Base-by-base conservation (phyloP, 208 protist species). In the Leptomonas pyrrhocoris region DNA sequence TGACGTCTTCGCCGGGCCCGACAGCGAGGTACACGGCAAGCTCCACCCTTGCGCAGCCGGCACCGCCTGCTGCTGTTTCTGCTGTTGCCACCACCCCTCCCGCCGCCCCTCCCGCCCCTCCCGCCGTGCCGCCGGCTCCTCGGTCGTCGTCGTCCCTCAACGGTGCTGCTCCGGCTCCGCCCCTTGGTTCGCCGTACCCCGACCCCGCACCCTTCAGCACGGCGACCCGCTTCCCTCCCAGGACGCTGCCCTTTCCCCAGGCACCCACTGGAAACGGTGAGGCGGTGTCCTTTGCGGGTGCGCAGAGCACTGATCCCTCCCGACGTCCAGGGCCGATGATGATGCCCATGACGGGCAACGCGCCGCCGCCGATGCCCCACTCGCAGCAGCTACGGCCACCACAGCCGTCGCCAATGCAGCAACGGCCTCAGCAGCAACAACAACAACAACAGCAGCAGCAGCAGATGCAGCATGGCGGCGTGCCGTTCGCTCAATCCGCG, bases 181-280 rank as follows among this genome's bases (percentile, higher is more conserved):
- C 43, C 4, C 43, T 48, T 2, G 11, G 13, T 13, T n/a, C 4
- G 36, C 55, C 42, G 55, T 36, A 16, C 2, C 36, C 28, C 13
- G 55, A 2, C 30, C 59, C 59, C 30, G 45, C 25, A 16, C 46
- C 27, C 28, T 65, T 65, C 31, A 53, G 30, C 59, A 55, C 59
- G 6, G 28, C 59, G 1, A 18, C 27, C 12, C 30, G 43, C 8
- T 12, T 54, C 12, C 46, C 42, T 3, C 0, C 31, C n/a, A 48
- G 18, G 2, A 43, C 31, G 18, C 5, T 2, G 45, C 30, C 59
- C 0, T 11, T 55, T 5, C 2, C 28, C 3, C 59, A 49, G 13
- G 12, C 56, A 31, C n/a, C 34, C 9, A 8, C 40, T 31, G 21
- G 23, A 2, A 31, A 13, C 23, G 36, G 56, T 49, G 56, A 5